Conservation (phyloP, 2,329 filamentous ascomycete genomes). For the Penicillium griseofulvum region DNA sequence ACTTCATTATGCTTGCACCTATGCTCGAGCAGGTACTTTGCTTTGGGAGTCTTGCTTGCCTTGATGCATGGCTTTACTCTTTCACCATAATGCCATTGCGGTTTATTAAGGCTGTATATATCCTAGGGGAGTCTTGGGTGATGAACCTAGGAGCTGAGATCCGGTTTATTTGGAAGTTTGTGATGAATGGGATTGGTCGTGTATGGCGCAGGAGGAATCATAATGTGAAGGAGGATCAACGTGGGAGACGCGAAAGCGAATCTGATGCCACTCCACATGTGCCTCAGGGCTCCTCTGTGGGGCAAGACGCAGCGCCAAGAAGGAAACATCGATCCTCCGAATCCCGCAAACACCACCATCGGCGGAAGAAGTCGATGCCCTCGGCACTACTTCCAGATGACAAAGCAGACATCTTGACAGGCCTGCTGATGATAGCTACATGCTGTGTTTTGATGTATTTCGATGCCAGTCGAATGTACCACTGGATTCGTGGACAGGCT, state of each 20-base stretch:
- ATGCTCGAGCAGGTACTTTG: constrained; percentile 80
- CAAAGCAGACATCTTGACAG: constrained; percentile 93
- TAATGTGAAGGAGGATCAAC: constrained; percentile 10
- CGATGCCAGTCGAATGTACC: constrained; percentile 96
- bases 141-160: constrained; percentile 70
- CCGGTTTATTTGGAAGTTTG: constrained; percentile 69
- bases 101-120: constrained; percentile 74
- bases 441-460: constrained; percentile 83
- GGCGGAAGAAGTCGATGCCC: constrained; percentile 76
- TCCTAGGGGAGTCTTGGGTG: constrained; percentile 76
- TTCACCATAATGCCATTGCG: constrained; percentile 92
- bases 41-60: constrained; percentile 85
- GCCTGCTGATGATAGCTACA: constrained; percentile 80
- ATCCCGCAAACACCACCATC: constrained; percentile 53
- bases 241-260: constrained; percentile 22
- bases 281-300: constrained; percentile 15
- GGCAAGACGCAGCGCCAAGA: constrained; percentile 18
- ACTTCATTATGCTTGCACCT: constrained; percentile 78
- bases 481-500: constrained; percentile 92
- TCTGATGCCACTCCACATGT: constrained; percentile 18
- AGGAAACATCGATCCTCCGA: constrained; percentile 30
- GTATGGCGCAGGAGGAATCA: constrained; percentile 64
- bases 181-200: constrained; percentile 75
- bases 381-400: constrained; percentile 83
- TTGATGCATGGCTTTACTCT: constrained; percentile 95